These are phyloP conservation scores for Geoglossum glabrum DNA, from an alignment of 495 filamentous ascomycete genomes.

Conservation along the genomic window DNA sequence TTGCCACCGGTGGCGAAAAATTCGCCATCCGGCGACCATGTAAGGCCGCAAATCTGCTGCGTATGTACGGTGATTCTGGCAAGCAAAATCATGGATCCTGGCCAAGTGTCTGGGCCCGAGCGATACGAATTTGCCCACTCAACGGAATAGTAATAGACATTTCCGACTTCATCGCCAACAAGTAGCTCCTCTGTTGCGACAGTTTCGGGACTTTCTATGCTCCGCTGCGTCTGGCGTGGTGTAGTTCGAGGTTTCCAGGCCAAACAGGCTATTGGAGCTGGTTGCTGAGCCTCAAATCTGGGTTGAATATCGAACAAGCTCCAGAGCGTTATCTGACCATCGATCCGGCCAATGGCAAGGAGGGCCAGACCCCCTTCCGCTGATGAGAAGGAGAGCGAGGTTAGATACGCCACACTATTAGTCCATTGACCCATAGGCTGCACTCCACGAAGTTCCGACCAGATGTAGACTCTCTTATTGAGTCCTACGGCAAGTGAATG, in stretches of 20 bases:
- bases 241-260: conserved; percentile 39
- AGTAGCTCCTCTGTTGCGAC: conserved; percentile 59
- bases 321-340: conserved; percentile 43
- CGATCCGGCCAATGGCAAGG: conserved; percentile 64
- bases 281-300: conserved; percentile 56
- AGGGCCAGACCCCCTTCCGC: conserved; percentile 55
- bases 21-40: conserved; percentile 62
- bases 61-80: conserved; percentile 59
- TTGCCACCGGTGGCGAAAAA: conserved; percentile 81
- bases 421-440: conserved; percentile 16
- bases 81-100: conserved; percentile 55
- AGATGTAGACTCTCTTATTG: conserved; percentile 63
- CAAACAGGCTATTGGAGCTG: conserved; percentile 52
- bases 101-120: conserved; percentile 32
- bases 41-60: conserved; percentile 81
- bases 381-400: conserved; percentile 77
- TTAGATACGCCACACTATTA: conserved; percentile 36
- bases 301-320: conserved; percentile 34
- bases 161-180: conserved; percentile 73
- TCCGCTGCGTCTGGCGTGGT: conserved; percentile 8
- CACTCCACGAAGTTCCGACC: conserved; percentile 54
- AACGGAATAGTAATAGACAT: conserved; percentile 71
- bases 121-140: conserved; percentile 49
- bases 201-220: conserved; percentile 7
- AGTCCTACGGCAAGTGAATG: conserved; percentile 73